Evolutionary conservation across 148 eudicot species (phyloP).

Genomic region (Diospyros lotus): DNA sequence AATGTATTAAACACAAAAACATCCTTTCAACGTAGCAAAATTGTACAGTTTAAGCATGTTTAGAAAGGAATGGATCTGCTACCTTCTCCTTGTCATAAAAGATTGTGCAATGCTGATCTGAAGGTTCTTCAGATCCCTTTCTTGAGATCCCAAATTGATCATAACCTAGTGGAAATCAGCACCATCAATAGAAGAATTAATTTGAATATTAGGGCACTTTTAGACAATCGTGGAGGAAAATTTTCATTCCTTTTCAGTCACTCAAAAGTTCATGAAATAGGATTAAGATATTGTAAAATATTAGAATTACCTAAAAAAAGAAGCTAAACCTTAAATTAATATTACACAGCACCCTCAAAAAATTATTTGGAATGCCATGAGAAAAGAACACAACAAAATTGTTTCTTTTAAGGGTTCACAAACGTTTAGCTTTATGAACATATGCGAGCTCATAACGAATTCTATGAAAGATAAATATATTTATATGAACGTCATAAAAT

Average conservation of each 20-base stretch:
- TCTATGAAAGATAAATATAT: not conserved
- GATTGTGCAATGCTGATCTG: constrained; percentile 85
- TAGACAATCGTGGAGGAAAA: not conserved
- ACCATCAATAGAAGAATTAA: not conserved
- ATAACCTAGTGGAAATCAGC: constrained; percentile 48
- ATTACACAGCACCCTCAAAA: not conserved
- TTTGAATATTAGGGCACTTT: not conserved
- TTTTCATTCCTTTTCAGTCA: not conserved
- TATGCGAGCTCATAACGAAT: not conserved
- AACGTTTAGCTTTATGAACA: not conserved
- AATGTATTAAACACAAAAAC: not conserved
- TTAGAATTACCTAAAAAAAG: not conserved
- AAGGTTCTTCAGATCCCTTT: constrained; percentile 78
- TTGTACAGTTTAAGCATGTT: not conserved
- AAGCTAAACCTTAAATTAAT: not conserved
- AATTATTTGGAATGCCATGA: not conserved
- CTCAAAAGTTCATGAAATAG: not conserved
- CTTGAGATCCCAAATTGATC: constrained; percentile 91
- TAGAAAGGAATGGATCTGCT: constrained; percentile 12
- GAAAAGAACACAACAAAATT: not conserved
- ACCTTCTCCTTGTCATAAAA: constrained; percentile 96
- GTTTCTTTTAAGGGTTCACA: not conserved
- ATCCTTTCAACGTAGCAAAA: constrained; percentile 4
- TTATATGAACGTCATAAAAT: not conserved
- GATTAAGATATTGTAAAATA: not conserved